Percentiles rank a stretch among this genome's conserved stretches.
Evolutionary conservation across 192 early-diverging fungal species (phyloP).

Genomic region (Coemansia sp.): DNA sequence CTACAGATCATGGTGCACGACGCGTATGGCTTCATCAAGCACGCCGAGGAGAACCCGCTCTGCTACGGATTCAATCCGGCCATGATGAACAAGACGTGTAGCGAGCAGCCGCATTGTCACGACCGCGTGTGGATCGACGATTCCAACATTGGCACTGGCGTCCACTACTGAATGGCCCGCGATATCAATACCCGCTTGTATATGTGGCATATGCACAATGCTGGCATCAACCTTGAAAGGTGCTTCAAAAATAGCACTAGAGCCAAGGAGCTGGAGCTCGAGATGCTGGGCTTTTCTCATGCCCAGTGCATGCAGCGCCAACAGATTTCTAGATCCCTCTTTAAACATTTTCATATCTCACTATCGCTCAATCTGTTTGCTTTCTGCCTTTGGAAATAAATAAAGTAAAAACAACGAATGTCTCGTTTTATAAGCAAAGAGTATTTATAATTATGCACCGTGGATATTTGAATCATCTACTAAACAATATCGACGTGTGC

Average conservation of each 20-base stretch:
- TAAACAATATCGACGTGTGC: too few species aligned
- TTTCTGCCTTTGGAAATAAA: too few species aligned
- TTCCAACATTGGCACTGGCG: slow-evolving; percentile 32
- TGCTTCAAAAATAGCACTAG: slow-evolving; percentile 38
- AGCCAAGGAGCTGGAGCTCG: slow-evolving; percentile 35
- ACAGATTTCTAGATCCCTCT: slow-evolving; percentile 16
- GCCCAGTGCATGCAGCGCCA: slow-evolving; percentile 44
- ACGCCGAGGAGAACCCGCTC: slow-evolving; percentile 31
- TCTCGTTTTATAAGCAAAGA: too few species aligned
- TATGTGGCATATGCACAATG: slow-evolving; percentile 48
- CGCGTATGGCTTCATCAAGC: slow-evolving; percentile 52
- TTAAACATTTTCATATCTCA: too few species aligned
- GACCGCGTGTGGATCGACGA: slow-evolving; percentile 55
- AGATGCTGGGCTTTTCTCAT: slow-evolving; percentile 51
- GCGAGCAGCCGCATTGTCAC: slow-evolving; percentile 37
- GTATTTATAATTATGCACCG: too few species aligned
- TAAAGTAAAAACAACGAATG: too few species aligned
- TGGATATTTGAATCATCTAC: too few species aligned
- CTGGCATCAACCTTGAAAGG: slow-evolving; percentile 7
- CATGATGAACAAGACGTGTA: slow-evolving; percentile 30
- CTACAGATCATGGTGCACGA: slow-evolving; percentile 53
- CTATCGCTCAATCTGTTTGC: too few species aligned
- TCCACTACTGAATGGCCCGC: slow-evolving; percentile 54
- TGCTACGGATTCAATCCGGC: slow-evolving; percentile 41
- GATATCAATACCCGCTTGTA: slow-evolving; percentile 43